Base-by-base conservation (phyloP, 2,329 filamentous ascomycete genomes). In the Onygenales sp. region DNA sequence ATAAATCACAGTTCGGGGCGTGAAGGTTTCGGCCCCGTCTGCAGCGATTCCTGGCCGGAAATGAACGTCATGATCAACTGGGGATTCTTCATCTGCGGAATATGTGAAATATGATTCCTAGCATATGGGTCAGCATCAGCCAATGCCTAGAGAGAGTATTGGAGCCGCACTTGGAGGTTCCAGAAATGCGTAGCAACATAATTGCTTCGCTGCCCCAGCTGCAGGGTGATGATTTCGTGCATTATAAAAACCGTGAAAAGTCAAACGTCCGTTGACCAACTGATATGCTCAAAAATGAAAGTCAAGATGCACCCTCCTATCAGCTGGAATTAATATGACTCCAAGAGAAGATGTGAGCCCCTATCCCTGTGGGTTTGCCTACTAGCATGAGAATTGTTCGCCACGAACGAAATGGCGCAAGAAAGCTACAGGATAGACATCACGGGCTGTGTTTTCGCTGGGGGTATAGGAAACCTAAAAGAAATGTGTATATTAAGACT, bases 101-200 rank as follows among this genome's bases (percentile, higher is more conserved):
- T 96, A 97, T 11, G 91, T 96, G 66, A 97, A 97, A 71, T 98
- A 98, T 1, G 92, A 95, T 77, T 98, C 93, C 87, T 95, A 58
- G 9, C 21, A 32, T 37, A 49, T 43, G 46, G 53, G 49, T 37
- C 32, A 56, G 51, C 49, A 54, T 51, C 54, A 50, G 45, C 36
- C 9, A n/a, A 8, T n/a, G 21, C n/a, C 34, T 32, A 49, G n/a
- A 49, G 37, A 34, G n/a, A 42, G 33, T 36, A 47, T 31, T 49
- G 37, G 11, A 11, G 32, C n/a, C 27, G 40, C 68, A 88, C 88
- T 77, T 95, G 92, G 5, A 87, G 78, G 64, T 98, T 98, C 93
- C 93, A 98, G 70, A 96, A 98, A 74, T 98, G 93, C 0, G 91
- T 94, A 33, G 87, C 91, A 21, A 94, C 75, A 64, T 96, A 95